Conservation (phyloP, 2,329 filamentous ascomycete genomes). For the Trichophyton schoenleinii region DNA sequence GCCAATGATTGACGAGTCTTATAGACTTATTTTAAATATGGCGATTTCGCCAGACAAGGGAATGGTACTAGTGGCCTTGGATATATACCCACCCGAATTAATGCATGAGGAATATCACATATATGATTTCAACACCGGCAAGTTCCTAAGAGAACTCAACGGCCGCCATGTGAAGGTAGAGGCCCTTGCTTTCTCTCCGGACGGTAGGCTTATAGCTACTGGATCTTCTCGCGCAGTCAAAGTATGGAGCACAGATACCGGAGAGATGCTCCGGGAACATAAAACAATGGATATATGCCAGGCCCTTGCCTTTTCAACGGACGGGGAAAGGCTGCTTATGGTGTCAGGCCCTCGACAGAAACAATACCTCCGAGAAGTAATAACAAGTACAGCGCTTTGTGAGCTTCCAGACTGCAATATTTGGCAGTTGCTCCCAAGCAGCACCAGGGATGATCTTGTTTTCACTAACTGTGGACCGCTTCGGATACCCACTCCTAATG, state of each 20-base stretch:
- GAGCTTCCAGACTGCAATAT: background rate
- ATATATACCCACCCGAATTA: too few species aligned
- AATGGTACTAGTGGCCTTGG: background rate
- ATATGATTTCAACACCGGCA: background rate
- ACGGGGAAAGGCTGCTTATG: background rate
- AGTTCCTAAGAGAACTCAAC: background rate
- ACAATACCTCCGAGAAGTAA: background rate
- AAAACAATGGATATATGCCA: background rate
- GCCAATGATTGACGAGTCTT: background rate
- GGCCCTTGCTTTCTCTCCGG: background rate
- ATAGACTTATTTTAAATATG: background rate
- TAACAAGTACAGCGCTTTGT: background rate
- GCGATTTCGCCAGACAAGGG: background rate
- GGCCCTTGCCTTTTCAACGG: background rate
- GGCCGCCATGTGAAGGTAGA: background rate
- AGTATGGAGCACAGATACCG: slow-evolving; percentile 11
- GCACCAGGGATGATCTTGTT: background rate
- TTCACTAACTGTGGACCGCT: background rate
- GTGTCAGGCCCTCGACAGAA: background rate
- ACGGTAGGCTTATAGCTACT: background rate
- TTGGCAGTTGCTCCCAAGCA: background rate
- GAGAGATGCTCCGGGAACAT: slow-evolving; percentile 2
- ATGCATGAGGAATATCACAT: background rate
- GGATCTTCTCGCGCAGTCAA: background rate
- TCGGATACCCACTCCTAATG: background rate